phyloP scores from a whole-genome alignment of 805 yeast genomes.

The Schwanniomyces sp. region DNA sequence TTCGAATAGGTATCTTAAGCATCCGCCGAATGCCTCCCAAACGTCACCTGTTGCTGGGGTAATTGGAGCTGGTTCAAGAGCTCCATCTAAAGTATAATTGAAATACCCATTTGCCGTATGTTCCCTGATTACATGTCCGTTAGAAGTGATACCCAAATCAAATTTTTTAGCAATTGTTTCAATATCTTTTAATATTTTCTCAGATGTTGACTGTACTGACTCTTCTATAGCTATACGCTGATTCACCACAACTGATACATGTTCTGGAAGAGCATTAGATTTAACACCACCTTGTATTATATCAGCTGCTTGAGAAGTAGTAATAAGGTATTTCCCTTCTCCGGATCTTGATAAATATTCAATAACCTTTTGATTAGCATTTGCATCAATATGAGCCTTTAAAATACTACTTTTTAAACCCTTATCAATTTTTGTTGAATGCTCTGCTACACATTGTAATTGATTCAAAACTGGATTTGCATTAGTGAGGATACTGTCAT shows the following conservation, averaged over 20 bases:
- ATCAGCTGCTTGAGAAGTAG: slow-evolving; percentile 51
- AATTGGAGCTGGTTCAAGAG: slow-evolving; percentile 40
- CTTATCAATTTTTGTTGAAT: slow-evolving; percentile 33
- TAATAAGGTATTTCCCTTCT: slow-evolving; percentile 34
- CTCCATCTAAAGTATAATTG: slow-evolving; percentile 22
- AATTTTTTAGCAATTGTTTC: slow-evolving; percentile 32
- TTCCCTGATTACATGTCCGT: slow-evolving; percentile 21
- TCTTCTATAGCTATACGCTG: slow-evolving; percentile 49
- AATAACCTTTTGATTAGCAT: slow-evolving; percentile 38
- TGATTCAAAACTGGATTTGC: slow-evolving; percentile 45
- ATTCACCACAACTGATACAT: slow-evolving; percentile 42
- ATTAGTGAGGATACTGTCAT: slow-evolving; percentile 36
- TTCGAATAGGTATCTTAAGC: slow-evolving; percentile 38
- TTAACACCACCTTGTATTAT: slow-evolving; percentile 50
- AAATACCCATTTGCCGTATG: slow-evolving; percentile 31
- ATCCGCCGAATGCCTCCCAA: slow-evolving; percentile 38
- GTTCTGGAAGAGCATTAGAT: slow-evolving; percentile 51
- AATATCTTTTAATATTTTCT: slow-evolving; percentile 31
- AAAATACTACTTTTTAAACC: slow-evolving; percentile 36
- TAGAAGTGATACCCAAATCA: slow-evolving; percentile 33
- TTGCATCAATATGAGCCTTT: slow-evolving; percentile 31
- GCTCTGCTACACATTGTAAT: slow-evolving; percentile 48
- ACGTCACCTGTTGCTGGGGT: slow-evolving; percentile 30
- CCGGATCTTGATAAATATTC: slow-evolving; percentile 27
- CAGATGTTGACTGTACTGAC: slow-evolving; percentile 28